These are phyloP conservation scores for Flaveria floridana DNA, from an alignment of 140 eudicot species.

Conservation along the genomic window DNA sequence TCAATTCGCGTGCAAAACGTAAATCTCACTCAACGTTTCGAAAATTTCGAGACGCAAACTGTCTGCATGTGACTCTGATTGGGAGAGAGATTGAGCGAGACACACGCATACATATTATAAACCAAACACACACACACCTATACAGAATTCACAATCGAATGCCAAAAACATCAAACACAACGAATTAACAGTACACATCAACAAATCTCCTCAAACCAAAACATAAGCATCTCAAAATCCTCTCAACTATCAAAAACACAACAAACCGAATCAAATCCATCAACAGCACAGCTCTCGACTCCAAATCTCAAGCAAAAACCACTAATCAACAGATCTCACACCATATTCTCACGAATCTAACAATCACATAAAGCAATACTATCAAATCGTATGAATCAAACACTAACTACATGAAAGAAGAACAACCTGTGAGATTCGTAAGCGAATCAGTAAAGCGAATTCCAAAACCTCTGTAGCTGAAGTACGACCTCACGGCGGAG, in stretches of 20 bases:
- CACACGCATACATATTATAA: constrained; percentile 7
- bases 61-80: constrained; percentile 27
- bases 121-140: constrained; percentile 15
- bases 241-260: too few relatives aligned
- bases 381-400: too few relatives aligned
- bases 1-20: constrained; percentile 32
- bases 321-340: constrained; percentile 31
- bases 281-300: background rate
- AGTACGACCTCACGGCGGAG: constrained; percentile 6
- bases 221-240: background rate
- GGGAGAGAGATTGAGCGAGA: constrained; percentile 19
- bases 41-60: constrained; percentile 14
- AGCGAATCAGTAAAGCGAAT: constrained; percentile 28
- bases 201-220: constrained; percentile 3
- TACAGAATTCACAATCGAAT: constrained; percentile 16
- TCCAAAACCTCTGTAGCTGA: constrained; percentile 20
- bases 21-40: constrained; percentile 27
- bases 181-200: background rate
- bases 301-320: constrained; percentile 18
- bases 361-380: background rate
- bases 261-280: background rate
- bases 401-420: background rate
- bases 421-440: constrained; percentile 32
- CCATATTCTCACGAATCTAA: constrained; percentile 5
- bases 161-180: constrained; percentile 13